Evolutionary conservation across 2,329 filamentous ascomycete genomes (phyloP).

Genomic region (Berkeleyomyces rouxiae): DNA sequence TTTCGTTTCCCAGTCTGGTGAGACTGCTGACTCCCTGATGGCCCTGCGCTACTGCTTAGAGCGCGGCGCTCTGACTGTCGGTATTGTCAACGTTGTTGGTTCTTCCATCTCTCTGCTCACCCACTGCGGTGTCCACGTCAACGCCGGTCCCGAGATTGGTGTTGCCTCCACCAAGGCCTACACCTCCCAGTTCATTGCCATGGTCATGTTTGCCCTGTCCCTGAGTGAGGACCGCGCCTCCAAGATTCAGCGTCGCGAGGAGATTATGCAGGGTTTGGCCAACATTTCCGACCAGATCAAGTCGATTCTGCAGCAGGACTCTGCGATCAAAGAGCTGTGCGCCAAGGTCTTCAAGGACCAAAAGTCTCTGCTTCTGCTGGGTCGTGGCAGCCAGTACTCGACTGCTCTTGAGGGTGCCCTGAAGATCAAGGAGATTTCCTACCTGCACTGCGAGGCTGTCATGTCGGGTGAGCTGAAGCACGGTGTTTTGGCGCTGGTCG

Average conservation of each 20-base stretch:
- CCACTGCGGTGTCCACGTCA: conserved; percentile 99
- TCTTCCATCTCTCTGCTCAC: conserved; percentile 97
- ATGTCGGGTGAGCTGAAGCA: conserved; percentile 99
- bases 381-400: conserved; percentile 89
- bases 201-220: conserved; percentile 98
- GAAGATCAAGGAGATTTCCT: conserved; percentile 99
- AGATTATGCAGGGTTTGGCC: conserved; percentile 87
- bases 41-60: conserved; percentile 95
- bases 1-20: conserved; percentile 96
- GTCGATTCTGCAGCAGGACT: conserved; percentile 77
- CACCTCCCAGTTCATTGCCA: conserved; percentile 97
- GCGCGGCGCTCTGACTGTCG: conserved; percentile 89
- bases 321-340: conserved; percentile 88
- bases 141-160: conserved; percentile 95
- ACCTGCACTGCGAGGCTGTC: conserved; percentile 97
- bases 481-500: conserved; percentile 89
- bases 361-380: conserved; percentile 84
- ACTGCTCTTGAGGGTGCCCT: conserved; percentile 93
- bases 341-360: conserved; percentile 88
- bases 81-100: conserved; percentile 96
- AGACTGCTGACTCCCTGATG: conserved; percentile 95
- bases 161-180: conserved; percentile 98
- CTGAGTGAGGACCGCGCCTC: conserved; percentile 92
- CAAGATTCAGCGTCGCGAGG: conserved; percentile 77
- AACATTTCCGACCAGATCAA: conserved; percentile 85